Base-by-base conservation (phyloP, 495 filamentous ascomycete species). In the Usnea hakonensis region DNA sequence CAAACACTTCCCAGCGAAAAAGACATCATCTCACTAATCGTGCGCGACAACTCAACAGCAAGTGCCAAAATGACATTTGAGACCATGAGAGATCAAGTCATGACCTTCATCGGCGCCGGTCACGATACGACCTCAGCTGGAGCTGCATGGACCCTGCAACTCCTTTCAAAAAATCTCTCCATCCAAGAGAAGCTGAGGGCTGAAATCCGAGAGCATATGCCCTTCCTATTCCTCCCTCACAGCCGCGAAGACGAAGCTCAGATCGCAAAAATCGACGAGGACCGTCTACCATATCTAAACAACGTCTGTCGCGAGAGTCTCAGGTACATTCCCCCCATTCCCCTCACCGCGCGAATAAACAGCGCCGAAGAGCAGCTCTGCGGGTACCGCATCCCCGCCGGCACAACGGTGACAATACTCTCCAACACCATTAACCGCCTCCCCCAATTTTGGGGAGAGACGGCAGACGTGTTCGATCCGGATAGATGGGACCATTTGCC, bases 271-370 rank as follows among this genome's bases (percentile, higher is more conserved):
- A 37, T 65, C 16, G 68, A 71, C 55, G 63, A 58, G 7, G 69
- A 71, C 30, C 65, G 72, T 55, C 71, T 80, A 62, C 77, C 75
- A 0, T 79, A 75, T 59, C 71, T 79, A 5, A 72, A 77, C 67
- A 79, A 77, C 55, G 75, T 83, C 32, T 79, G 76, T 70, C 75
- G 76, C 56, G 78, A 80, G 60, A 75, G 75, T 11, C 70, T 80
- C 14, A 74, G 78, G 14, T 77, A 70, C 67, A 79, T 79, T 58
- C 76, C 78, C 10, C 77, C 78, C 3, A 77, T 73, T 23, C 72
- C 72, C 13, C 55, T 72, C 26, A 72, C 70, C 33, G 57, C 64
- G 35, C 72, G 72, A 13, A 54, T 72, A 41, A 55, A 58, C 14
- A 61, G 57, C 14, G 28, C 37, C 5, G 68, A 67, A 1, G 65